A percentile compares a stretch with the other conserved stretches of the same genome.
Evolutionary conservation across 768 basidiomycete species (phyloP).

Genomic region (Mycena vulgaris): DNA sequence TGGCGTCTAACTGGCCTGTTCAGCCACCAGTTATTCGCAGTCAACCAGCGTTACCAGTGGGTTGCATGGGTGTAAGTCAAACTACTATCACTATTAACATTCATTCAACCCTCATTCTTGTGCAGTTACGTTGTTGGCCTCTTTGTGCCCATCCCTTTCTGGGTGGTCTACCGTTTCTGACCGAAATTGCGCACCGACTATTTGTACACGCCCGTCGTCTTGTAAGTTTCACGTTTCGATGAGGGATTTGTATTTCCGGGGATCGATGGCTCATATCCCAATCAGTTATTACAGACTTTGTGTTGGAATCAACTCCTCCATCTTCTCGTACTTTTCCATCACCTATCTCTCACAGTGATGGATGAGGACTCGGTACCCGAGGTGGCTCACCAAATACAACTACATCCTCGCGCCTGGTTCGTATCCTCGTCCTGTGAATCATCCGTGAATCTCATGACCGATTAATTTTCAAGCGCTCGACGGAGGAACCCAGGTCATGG

Average conservation of each 20-base stretch:
- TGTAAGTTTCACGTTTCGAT: slow-evolving; percentile 49
- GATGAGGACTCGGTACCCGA: slow-evolving; percentile 59
- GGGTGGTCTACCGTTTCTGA: slow-evolving; percentile 60
- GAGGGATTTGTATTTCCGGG: neutral
- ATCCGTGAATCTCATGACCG: neutral
- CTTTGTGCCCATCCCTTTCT: slow-evolving; percentile 68
- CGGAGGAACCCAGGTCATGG: slow-evolving; percentile 66
- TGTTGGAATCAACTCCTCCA: slow-evolving; percentile 65
- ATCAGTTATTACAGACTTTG: slow-evolving; percentile 63
- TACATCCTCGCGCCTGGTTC: slow-evolving; percentile 56
- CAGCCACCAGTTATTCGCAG: slow-evolving; percentile 60
- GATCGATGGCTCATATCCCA: neutral
- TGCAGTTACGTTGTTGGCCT: slow-evolving; percentile 55
- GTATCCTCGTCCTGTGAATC: neutral
- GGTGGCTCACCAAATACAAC: slow-evolving; percentile 64
- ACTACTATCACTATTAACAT: neutral
- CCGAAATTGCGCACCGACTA: slow-evolving; percentile 63
- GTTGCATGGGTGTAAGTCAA: slow-evolving; percentile 63
- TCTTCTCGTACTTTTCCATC: slow-evolving; percentile 57
- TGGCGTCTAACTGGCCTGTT: neutral
- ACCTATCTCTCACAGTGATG: slow-evolving; percentile 65
- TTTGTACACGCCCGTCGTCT: slow-evolving; percentile 63
- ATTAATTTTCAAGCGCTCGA: slow-evolving; percentile 44
- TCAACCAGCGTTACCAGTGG: slow-evolving; percentile 64
- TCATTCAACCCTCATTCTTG: neutral